Conservation (phyloP, 2,329 filamentous ascomycete genomes). For the Cercospora sojina region DNA sequence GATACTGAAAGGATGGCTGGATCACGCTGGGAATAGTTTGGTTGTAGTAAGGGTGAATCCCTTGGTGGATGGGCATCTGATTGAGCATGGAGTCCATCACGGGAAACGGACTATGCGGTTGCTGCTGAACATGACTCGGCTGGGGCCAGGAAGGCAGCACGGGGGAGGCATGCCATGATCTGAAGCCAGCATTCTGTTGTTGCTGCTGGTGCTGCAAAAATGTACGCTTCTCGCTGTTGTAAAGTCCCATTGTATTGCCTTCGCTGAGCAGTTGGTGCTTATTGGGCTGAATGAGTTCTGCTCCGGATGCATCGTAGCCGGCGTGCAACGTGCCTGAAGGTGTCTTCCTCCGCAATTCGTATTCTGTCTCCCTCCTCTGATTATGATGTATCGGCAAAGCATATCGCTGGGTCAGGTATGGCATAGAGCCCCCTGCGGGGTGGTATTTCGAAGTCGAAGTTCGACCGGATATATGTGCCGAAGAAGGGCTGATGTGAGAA, state of each 20-base stretch:
- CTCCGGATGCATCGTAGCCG: constrained; percentile 76
- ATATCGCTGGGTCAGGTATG: constrained; percentile 34
- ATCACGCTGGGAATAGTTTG: constrained; percentile 59
- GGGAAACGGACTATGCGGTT: constrained; percentile 36
- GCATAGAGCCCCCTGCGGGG: constrained; percentile 28
- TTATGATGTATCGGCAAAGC: constrained; percentile 35
- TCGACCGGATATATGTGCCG: constrained; percentile 17
- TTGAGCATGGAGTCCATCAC: constrained; percentile 63
- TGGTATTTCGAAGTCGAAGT: constrained; percentile 14
- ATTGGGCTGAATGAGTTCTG: constrained; percentile 43
- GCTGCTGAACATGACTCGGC: constrained; percentile 21
- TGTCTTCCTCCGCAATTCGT: constrained; percentile 77
- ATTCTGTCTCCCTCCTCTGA: constrained; percentile 56
- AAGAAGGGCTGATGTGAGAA: constrained; percentile 21
- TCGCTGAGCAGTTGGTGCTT: constrained; percentile 74
- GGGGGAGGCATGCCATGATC: constrained; percentile 19
- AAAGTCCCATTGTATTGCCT: constrained; percentile 30
- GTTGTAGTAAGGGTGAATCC: constrained; percentile 37
- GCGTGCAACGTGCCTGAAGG: constrained; percentile 90
- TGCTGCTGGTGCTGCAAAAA: constrained; percentile 36
- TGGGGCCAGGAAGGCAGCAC: not conserved
- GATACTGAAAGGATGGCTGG: constrained; percentile 59
- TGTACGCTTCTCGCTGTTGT: constrained; percentile 36
- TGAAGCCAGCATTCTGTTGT: constrained; percentile 23
- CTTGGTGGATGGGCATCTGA: constrained; percentile 51